Evolutionary conservation across 306 rosid species (phyloP).

Genomic region (Lithocarpus polystachyus): DNA sequence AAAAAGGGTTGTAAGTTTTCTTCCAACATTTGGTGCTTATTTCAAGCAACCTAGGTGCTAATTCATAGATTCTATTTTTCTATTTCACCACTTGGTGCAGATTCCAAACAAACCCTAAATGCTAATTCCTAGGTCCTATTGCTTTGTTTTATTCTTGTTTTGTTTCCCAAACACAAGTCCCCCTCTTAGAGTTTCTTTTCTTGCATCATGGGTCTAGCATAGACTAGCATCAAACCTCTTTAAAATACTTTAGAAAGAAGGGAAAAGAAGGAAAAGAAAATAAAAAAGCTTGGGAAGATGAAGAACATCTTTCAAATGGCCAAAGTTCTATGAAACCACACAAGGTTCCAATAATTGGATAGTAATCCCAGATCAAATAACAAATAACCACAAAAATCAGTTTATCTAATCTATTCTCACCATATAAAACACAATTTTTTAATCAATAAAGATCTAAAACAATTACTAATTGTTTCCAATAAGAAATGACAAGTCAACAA

Average conservation of each 20-base stretch:
- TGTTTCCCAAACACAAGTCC: too few species aligned
- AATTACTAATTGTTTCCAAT: constrained; percentile 7
- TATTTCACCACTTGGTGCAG: too few species aligned
- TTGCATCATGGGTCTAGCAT: background rate
- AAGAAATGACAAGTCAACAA: constrained; percentile 13
- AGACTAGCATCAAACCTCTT: background rate
- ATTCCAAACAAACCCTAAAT: too few species aligned
- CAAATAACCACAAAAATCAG: background rate
- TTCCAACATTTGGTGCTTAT: too few species aligned
- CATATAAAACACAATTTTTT: constrained; percentile 5
- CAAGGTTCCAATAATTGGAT: background rate
- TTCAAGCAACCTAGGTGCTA: too few species aligned
- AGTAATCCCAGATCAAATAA: background rate
- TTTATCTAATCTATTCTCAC: background rate
- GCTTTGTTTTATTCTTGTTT: too few species aligned
- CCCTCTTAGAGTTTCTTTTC: too few species aligned
- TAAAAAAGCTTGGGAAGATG: background rate
- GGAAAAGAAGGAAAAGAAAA: background rate
- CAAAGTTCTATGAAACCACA: background rate
- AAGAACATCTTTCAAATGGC: background rate
- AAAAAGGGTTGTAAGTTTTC: too few species aligned
- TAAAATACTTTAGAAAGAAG: background rate
- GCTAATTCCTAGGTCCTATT: too few species aligned
- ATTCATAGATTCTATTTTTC: too few species aligned
- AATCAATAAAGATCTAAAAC: constrained; percentile 5